A percentile compares a stretch with the other conserved stretches of the same genome.
These are phyloP conservation scores for Rutstroemia sp. DNA, from an alignment of 2,329 filamentous ascomycete species.

Conservation along the genomic window DNA sequence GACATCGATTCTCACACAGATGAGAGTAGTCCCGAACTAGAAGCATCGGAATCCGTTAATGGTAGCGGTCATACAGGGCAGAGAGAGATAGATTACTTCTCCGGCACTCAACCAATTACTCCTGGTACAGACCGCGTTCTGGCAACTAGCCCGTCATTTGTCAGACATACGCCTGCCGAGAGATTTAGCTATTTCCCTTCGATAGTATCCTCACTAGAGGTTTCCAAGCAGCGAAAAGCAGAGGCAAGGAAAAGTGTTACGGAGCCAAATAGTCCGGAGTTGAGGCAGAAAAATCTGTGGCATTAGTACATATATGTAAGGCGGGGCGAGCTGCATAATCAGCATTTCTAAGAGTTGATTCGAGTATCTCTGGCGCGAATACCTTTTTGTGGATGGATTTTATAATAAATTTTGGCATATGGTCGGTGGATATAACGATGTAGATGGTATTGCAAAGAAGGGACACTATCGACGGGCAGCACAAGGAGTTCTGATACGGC, in stretches of 20 bases:
- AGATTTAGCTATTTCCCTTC: slow-evolving; percentile 6
- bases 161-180: slow-evolving; percentile 9
- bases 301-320: slow-evolving; percentile 8
- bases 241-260: not conserved
- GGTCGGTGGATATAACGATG: too few species aligned
- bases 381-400: too few species aligned
- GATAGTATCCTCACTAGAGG: not conserved
- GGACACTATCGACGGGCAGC: too few species aligned
- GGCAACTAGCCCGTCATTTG: slow-evolving; percentile 21
- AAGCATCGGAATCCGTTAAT: slow-evolving; percentile 4
- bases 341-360: slow-evolving; percentile 30
- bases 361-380: slow-evolving; percentile 34
- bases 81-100: slow-evolving; percentile 23
- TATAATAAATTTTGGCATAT: too few species aligned
- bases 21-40: slow-evolving; percentile 22
- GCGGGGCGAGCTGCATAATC: not conserved
- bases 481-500: too few species aligned
- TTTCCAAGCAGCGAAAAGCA: not conserved
- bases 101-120: slow-evolving; percentile 24
- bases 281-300: slow-evolving; percentile 15
- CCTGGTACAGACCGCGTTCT: slow-evolving; percentile 23
- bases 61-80: not conserved
- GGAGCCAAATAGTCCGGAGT: slow-evolving; percentile 17
- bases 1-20: slow-evolving; percentile 27
- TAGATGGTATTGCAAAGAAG: too few species aligned